Evolutionary conservation across 805 yeast genomes (phyloP).

Genomic region (Sungouiozyma intestinalis): DNA sequence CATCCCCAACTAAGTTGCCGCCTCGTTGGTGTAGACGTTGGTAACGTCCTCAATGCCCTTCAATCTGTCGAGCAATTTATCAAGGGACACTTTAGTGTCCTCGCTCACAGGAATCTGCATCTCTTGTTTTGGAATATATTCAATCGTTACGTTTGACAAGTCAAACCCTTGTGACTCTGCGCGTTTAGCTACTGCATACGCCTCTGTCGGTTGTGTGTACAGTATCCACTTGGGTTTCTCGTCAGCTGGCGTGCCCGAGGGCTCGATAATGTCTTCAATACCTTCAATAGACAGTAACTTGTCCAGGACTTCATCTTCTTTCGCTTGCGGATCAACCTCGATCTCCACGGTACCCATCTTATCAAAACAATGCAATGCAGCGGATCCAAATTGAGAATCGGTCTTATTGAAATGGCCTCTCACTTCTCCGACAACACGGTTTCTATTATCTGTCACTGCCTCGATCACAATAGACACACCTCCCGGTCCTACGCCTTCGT

Average conservation of each 20-base stretch:
- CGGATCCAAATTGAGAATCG: constrained; percentile 22
- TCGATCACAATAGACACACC: constrained; percentile 82
- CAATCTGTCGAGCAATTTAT: constrained; percentile 47
- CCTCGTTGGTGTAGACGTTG: constrained; percentile 58
- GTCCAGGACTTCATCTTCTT: constrained; percentile 65
- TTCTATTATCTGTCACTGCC: constrained; percentile 81
- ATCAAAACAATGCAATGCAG: constrained; percentile 69
- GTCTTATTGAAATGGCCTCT: constrained; percentile 64
- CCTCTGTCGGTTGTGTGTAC: constrained; percentile 52
- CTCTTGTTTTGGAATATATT: constrained; percentile 55
- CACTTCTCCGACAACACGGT: constrained; percentile 66
- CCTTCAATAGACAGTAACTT: constrained; percentile 60
- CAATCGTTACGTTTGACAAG: constrained; percentile 13
- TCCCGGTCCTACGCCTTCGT: constrained; percentile 90
- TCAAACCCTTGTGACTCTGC: constrained; percentile 21
- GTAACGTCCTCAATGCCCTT: constrained; percentile 82
- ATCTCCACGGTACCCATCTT: constrained; percentile 64
- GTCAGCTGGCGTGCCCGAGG: constrained; percentile 33
- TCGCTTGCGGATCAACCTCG: constrained; percentile 34
- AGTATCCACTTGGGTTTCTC: constrained; percentile 28
- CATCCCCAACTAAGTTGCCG: not conserved
- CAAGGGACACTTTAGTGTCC: constrained; percentile 41
- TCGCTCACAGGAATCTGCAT: constrained; percentile 43
- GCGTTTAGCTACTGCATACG: constrained; percentile 49
- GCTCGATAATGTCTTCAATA: constrained; percentile 65